Evolutionary conservation across 2,329 filamentous ascomycete species (phyloP).

Genomic region (Thermoascus crustaceus): DNA sequence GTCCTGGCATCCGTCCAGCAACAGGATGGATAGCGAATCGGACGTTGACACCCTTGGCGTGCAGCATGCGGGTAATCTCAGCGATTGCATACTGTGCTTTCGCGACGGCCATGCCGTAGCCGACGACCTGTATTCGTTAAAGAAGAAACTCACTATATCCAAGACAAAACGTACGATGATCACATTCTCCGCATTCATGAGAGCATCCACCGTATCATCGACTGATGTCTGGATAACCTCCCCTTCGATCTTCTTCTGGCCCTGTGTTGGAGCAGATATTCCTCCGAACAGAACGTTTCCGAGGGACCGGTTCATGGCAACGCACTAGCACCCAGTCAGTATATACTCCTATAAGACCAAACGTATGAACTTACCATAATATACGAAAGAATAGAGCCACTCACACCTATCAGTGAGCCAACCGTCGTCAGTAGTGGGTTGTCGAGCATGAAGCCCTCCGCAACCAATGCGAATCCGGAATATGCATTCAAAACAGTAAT

Average conservation of each 20-base stretch:
- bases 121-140: constrained; percentile 48
- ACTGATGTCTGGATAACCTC: constrained; percentile 68
- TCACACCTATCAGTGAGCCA: constrained; percentile 79
- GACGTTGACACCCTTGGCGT: constrained; percentile 69
- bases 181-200: constrained; percentile 70
- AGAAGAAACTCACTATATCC: background rate
- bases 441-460: constrained; percentile 85
- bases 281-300: constrained; percentile 85
- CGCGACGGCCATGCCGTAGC: constrained; percentile 90
- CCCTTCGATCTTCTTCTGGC: constrained; percentile 69
- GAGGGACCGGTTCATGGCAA: constrained; percentile 86
- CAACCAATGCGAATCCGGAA: constrained; percentile 81
- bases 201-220: constrained; percentile 69
- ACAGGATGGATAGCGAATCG: constrained; percentile 88
- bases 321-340: constrained; percentile 46
- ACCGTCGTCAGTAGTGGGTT: constrained; percentile 79
- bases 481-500: constrained; percentile 89
- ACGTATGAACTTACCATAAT: constrained; percentile 50
- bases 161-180: constrained; percentile 53
- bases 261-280: constrained; percentile 55
- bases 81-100: constrained; percentile 88
- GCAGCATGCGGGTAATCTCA: constrained; percentile 66
- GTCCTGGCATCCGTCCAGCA: constrained; percentile 84
- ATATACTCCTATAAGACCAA: constrained; percentile 3
- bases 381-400: constrained; percentile 80